Percentiles rank a stretch among this genome's conserved stretches.
Conservation (phyloP, 2,329 filamentous ascomycete species). For the Didymella segeticola region DNA sequence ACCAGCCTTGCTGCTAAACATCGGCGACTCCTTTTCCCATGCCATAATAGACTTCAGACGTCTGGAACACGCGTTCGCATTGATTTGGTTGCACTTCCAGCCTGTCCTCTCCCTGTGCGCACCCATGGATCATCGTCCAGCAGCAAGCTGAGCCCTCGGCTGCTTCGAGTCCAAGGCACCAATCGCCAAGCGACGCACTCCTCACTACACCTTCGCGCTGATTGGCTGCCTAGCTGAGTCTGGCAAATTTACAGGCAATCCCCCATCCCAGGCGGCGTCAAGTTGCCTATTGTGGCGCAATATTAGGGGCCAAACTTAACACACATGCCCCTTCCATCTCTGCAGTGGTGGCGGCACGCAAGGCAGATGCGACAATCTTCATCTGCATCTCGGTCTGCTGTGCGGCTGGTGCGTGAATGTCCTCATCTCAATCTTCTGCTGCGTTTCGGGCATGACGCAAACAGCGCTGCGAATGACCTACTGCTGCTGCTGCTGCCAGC, state of each 20-base stretch:
- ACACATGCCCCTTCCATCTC: constrained; percentile 26
- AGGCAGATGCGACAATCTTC: constrained; percentile 30
- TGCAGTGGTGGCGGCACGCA: constrained; percentile 23
- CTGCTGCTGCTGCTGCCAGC: constrained; percentile 23
- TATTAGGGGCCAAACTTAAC: constrained; percentile 23
- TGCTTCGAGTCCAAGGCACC: constrained; percentile 14
- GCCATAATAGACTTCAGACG: constrained; percentile 16
- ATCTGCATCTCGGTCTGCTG: constrained; percentile 32
- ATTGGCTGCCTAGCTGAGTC: constrained; percentile 24
- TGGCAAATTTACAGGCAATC: constrained; percentile 18
- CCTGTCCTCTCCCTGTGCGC: constrained; percentile 19
- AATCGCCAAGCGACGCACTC: constrained; percentile 25
- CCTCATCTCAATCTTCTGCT: constrained; percentile 19
- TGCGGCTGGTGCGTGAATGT: constrained; percentile 21
- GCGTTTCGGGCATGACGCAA: constrained; percentile 29
- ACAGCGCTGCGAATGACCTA: constrained; percentile 24
- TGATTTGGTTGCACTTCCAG: constrained; percentile 23
- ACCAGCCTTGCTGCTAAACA: constrained; percentile 30
- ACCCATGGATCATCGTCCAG: constrained; percentile 12
- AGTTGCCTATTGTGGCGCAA: constrained; percentile 20
- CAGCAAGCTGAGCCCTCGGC: constrained; percentile 22
- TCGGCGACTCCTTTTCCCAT: constrained; percentile 31
- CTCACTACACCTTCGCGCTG: constrained; percentile 9
- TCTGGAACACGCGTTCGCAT: constrained; percentile 21
- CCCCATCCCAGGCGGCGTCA: constrained; percentile 9